Conservation (phyloP, 257 asterid species). For the Echites panduratus region DNA sequence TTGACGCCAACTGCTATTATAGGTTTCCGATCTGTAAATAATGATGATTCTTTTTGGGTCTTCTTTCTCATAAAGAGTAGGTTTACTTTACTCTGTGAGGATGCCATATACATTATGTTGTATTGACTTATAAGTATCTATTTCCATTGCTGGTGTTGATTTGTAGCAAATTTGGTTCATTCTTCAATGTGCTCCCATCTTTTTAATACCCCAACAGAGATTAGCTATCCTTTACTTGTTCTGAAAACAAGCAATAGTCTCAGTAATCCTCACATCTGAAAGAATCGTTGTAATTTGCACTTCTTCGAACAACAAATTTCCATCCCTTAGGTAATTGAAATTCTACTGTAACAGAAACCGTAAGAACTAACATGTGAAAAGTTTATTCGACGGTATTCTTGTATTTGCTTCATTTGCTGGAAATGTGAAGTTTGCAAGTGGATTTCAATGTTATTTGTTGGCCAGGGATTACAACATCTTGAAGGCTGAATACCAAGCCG, state of each 20-base stretch:
- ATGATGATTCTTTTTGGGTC: not conserved
- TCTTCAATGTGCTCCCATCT: not conserved
- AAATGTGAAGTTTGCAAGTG: too few relatives aligned
- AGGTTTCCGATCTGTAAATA: slow-evolving; percentile 18
- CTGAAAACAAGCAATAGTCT: not conserved
- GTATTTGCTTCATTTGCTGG: too few relatives aligned
- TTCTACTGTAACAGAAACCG: too few relatives aligned
- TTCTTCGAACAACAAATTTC: not conserved
- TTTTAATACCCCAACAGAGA: not conserved
- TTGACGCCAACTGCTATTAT: not conserved
- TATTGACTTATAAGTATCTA: not conserved
- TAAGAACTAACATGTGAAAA: too few relatives aligned
- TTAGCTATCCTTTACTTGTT: not conserved
- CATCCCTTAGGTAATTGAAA: not conserved
- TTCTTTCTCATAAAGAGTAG: not conserved
- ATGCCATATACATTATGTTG: not conserved
- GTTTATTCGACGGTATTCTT: too few relatives aligned
- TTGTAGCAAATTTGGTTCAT: not conserved
- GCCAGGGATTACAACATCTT: too few relatives aligned
- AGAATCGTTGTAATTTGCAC: not conserved
- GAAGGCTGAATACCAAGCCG: too few relatives aligned
- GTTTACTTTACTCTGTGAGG: not conserved
- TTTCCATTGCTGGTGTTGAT: not conserved
- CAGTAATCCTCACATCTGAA: not conserved
- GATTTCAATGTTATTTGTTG: too few relatives aligned